phyloP scores from a whole-genome alignment of 2,329 filamentous ascomycete genomes.

The Botryotinia calthae region DNA sequence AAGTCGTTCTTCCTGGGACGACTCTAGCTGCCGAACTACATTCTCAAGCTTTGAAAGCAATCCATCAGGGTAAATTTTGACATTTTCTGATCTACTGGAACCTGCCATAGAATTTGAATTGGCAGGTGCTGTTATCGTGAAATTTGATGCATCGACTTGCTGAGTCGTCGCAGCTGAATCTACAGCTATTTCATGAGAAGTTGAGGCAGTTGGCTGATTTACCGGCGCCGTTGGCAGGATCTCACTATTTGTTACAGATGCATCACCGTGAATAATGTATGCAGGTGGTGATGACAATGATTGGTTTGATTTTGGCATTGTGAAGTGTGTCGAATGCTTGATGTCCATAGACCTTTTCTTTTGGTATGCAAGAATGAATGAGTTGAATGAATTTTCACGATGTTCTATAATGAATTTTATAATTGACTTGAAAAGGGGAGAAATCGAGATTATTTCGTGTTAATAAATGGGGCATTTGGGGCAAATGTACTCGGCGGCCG shows the following conservation, averaged over 20 bases:
- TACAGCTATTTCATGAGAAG: background rate
- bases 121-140: background rate
- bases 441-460: background rate
- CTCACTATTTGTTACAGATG: background rate
- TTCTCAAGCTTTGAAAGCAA: conserved; percentile 4
- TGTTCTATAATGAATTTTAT: background rate
- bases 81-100: background rate
- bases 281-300: background rate
- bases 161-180: background rate
- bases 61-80: background rate
- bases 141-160: background rate
- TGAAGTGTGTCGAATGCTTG: background rate
- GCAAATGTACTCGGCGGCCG: background rate
- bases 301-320: background rate
- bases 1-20: conserved; percentile 6
- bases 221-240: too few species aligned
- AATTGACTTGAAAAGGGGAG: background rate
- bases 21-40: background rate
- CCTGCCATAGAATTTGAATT: background rate
- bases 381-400: background rate
- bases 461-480: background rate
- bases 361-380: background rate
- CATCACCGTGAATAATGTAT: background rate
- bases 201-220: background rate
- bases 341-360: background rate